Evolutionary conservation across 2,329 filamentous ascomycete species (phyloP).

Genomic region (Colletotrichum nymphaeae): DNA sequence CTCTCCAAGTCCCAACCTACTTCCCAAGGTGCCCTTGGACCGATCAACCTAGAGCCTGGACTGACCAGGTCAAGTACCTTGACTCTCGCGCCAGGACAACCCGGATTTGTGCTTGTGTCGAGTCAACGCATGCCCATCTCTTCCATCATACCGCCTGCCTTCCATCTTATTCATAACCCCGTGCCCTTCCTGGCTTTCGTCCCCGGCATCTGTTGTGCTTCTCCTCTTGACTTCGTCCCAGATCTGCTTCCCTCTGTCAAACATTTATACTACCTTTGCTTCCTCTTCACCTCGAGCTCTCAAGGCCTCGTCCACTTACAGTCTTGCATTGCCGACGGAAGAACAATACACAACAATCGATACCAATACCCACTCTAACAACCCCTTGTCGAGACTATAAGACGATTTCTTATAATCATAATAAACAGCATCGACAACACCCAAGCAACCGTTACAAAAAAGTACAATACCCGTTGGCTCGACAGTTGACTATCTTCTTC

Average conservation of each 20-base stretch:
- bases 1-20: background rate
- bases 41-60: slow-evolving; percentile 22
- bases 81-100: slow-evolving; percentile 23
- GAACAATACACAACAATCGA: background rate
- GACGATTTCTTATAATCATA: slow-evolving; percentile 23
- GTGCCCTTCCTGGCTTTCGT: background rate
- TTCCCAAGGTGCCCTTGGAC: slow-evolving; percentile 3
- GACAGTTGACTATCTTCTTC: background rate
- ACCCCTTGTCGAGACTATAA: slow-evolving; percentile 15
- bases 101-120: slow-evolving; percentile 32
- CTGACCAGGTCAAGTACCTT: slow-evolving; percentile 21
- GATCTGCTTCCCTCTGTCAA: background rate
- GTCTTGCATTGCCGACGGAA: background rate
- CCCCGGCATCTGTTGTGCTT: background rate
- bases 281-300: background rate
- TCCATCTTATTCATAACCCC: slow-evolving; percentile 25
- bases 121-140: slow-evolving; percentile 29
- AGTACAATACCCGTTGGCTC: background rate
- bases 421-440: slow-evolving; percentile 14
- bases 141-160: slow-evolving; percentile 13
- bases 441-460: background rate
- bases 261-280: background rate
- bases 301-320: background rate
- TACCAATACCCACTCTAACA: background rate
- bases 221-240: background rate